A percentile compares a stretch with the other conserved stretches of the same genome.
Conservation (phyloP, 2,329 filamentous ascomycete genomes). For the Blumeria graminis region DNA sequence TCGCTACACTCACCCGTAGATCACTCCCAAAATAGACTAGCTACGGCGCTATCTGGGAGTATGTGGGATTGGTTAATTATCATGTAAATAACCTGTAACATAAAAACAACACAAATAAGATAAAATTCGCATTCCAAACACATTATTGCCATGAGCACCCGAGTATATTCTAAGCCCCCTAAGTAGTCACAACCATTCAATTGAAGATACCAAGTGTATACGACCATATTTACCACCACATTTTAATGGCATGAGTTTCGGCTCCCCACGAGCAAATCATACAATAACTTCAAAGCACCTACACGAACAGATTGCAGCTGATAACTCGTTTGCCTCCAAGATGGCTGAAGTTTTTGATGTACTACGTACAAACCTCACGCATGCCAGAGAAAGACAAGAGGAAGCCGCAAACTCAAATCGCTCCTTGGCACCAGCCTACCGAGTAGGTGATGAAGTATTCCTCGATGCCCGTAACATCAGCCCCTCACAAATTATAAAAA, state of each 20-base stretch:
- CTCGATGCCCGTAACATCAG: background rate
- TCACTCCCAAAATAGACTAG: too few species aligned
- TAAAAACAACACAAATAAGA: slow-evolving; percentile 4
- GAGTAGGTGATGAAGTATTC: background rate
- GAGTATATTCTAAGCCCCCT: too few species aligned
- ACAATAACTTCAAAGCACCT: background rate
- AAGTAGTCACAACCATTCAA: too few species aligned
- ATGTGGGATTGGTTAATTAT: too few species aligned
- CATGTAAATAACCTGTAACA: too few species aligned
- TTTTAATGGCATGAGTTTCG: slow-evolving; percentile 3
- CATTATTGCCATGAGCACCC: too few species aligned
- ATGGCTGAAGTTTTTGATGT: background rate
- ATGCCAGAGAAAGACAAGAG: background rate
- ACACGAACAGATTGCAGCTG: background rate
- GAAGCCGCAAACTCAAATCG: background rate
- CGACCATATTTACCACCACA: slow-evolving; percentile 4
- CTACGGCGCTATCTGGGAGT: too few species aligned
- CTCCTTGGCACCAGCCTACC: background rate
- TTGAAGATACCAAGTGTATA: too few species aligned
- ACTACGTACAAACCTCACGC: background rate
- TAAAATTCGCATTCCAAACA: too few species aligned
- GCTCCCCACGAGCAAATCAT: background rate
- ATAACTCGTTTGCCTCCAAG: background rate
- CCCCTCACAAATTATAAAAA: background rate
- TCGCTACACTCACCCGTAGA: too few species aligned